phyloP scores from a whole-genome alignment of 163 green algal species.

The Prototheca wickerhamii region DNA sequence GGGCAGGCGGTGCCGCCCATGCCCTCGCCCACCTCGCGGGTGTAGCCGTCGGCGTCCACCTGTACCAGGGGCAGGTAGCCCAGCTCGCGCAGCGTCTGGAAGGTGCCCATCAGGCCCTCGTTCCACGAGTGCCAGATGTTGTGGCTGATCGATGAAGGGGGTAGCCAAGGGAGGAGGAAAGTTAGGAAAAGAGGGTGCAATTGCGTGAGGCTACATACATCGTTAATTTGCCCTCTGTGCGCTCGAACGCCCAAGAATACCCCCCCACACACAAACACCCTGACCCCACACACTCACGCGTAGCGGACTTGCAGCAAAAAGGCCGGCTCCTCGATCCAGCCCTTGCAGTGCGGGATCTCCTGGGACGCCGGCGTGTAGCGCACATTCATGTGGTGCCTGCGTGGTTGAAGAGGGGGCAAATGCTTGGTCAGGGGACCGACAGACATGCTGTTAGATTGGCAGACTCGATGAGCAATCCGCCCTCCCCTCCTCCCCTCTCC shows the following conservation, averaged over 20 bases:
- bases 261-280: no score
- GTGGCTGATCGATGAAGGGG: constrained; percentile 12
- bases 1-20: constrained; percentile 9
- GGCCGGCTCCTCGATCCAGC: constrained; percentile 13
- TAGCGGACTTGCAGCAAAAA: constrained; percentile 30
- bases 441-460: not conserved
- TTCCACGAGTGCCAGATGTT: constrained; percentile 44
- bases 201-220: not conserved
- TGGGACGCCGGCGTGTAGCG: not conserved
- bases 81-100: constrained; percentile 34
- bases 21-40: constrained; percentile 24
- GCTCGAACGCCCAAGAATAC: no score
- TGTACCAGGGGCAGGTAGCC: constrained; percentile 28
- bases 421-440: not conserved
- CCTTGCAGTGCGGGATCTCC: constrained; percentile 7
- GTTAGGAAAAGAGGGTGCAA: not conserved
- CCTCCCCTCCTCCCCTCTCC: no score
- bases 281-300: not conserved
- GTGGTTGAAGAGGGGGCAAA: not conserved
- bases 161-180: no score
- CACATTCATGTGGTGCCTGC: not conserved
- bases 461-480: not conserved
- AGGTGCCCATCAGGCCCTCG: constrained; percentile 29
- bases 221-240: no score
- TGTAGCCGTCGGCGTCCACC: constrained; percentile 17